Conservation (phyloP, 495 filamentous ascomycete species). For the Penicillium egyptiacum region DNA sequence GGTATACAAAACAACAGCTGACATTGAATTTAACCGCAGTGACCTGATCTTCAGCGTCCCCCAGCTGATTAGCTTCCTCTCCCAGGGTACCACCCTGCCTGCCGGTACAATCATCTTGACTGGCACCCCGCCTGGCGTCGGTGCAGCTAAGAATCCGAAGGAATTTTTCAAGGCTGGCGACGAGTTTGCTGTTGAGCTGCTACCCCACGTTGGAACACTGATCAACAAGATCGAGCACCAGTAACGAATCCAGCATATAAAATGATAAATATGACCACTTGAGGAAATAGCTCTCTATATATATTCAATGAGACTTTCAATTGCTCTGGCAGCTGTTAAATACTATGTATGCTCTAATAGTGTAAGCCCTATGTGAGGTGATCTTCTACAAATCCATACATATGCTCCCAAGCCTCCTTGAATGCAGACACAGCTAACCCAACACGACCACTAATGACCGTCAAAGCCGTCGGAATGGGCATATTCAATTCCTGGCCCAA, state of each 20-base stretch:
- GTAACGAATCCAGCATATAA: not conserved
- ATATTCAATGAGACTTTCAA: not conserved
- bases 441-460: not conserved
- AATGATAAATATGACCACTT: not conserved
- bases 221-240: slow-evolving; percentile 44
- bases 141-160: slow-evolving; percentile 55
- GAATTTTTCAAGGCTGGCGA: slow-evolving; percentile 59
- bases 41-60: slow-evolving; percentile 80
- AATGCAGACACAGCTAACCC: not conserved
- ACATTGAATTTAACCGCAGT: slow-evolving; percentile 20
- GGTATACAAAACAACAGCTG: not conserved
- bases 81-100: slow-evolving; percentile 74
- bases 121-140: slow-evolving; percentile 64
- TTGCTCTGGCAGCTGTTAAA: not conserved
- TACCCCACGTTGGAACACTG: slow-evolving; percentile 43
- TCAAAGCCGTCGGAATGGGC: too few species aligned
- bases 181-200: slow-evolving; percentile 58
- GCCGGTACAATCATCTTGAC: slow-evolving; percentile 82
- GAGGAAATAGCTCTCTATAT: not conserved
- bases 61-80: slow-evolving; percentile 71
- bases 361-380: too few species aligned
- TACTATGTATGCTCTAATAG: not conserved
- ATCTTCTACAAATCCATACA: not conserved
- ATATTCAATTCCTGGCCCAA: not conserved
- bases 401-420: not conserved